These are phyloP conservation scores for Serendipita vermifera DNA, from an alignment of 768 basidiomycete species.

Conservation along the genomic window DNA sequence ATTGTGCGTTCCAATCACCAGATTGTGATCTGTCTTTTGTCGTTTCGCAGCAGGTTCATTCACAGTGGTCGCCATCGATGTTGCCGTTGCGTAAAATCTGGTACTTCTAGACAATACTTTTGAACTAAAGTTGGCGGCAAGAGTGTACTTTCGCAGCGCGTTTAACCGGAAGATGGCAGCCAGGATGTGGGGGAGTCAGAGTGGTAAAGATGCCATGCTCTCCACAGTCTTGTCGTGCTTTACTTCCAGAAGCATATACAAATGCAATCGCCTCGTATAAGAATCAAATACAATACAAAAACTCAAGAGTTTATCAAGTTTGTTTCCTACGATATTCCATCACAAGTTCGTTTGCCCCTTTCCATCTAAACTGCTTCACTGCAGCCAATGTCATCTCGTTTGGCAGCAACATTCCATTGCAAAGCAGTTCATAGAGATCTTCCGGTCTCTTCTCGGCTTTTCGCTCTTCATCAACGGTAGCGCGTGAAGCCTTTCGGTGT, in stretches of 20 bases:
- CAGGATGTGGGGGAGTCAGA: too few species aligned
- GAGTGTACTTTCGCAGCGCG: too few species aligned
- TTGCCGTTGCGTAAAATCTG: too few species aligned
- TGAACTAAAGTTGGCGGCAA: too few species aligned
- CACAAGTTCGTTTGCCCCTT: constrained; percentile 53
- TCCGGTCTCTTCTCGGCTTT: constrained; percentile 32
- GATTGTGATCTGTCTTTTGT: not conserved
- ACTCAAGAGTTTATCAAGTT: too few species aligned
- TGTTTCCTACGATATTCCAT: constrained; percentile 55
- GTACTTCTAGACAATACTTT: too few species aligned
- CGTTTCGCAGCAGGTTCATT: not conserved
- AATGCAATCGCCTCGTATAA: too few species aligned
- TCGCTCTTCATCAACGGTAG: not conserved
- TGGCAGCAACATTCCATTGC: constrained; percentile 73
- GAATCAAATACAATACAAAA: too few species aligned
- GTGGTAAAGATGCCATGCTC: not conserved
- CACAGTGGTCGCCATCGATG: not conserved
- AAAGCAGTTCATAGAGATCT: constrained; percentile 74
- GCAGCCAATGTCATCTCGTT: constrained; percentile 82
- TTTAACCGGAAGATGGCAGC: too few species aligned
- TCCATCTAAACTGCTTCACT: constrained; percentile 83
- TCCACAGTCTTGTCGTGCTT: not conserved
- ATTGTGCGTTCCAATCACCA: constrained; percentile 78
- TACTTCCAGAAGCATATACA: not conserved
- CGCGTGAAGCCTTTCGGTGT: constrained; percentile 5